Evolutionary conservation across 176 grass and related monocot species (phyloP).

Genomic region (Bonia amplexicaulis): DNA sequence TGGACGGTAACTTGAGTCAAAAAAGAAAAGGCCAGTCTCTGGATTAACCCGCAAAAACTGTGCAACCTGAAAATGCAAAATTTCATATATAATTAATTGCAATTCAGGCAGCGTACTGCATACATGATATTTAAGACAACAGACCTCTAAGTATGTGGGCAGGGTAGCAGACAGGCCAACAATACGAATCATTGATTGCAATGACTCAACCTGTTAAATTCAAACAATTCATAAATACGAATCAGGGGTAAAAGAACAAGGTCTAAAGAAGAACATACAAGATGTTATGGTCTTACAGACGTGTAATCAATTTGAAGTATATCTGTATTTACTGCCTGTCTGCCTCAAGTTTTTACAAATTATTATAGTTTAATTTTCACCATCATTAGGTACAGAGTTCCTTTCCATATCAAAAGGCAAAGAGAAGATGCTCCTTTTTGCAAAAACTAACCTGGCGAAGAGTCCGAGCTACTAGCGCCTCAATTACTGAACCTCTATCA

Average conservation of each 20-base stretch:
- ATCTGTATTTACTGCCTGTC: not conserved
- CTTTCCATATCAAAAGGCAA: not conserved
- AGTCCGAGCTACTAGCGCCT: constrained; percentile 91
- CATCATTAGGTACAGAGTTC: not conserved
- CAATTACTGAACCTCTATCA: constrained; percentile 95
- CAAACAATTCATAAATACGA: constrained; percentile 24
- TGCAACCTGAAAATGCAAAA: constrained; percentile 65
- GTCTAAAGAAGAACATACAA: constrained; percentile 5
- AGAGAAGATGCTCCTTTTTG: not conserved
- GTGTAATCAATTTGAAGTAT: constrained; percentile 7
- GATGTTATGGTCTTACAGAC: not conserved
- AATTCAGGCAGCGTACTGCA: constrained; percentile 13
- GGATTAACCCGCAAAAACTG: constrained; percentile 94
- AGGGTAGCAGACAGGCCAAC: constrained; percentile 94
- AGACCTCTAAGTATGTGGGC: constrained; percentile 90
- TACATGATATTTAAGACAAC: constrained; percentile 27
- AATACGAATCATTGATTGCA: constrained; percentile 98
- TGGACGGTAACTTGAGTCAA: constrained; percentile 89
- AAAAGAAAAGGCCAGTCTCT: constrained; percentile 81
- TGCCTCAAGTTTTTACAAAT: constrained; percentile 14
- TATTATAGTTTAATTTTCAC: constrained; percentile 19
- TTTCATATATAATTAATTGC: not conserved
- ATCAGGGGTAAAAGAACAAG: constrained; percentile 8
- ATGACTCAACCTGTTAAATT: constrained; percentile 86
- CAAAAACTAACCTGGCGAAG: constrained; percentile 69